Conservation (phyloP, 192 early-diverging fungal species). For the Gamsiella multidivaricata region DNA sequence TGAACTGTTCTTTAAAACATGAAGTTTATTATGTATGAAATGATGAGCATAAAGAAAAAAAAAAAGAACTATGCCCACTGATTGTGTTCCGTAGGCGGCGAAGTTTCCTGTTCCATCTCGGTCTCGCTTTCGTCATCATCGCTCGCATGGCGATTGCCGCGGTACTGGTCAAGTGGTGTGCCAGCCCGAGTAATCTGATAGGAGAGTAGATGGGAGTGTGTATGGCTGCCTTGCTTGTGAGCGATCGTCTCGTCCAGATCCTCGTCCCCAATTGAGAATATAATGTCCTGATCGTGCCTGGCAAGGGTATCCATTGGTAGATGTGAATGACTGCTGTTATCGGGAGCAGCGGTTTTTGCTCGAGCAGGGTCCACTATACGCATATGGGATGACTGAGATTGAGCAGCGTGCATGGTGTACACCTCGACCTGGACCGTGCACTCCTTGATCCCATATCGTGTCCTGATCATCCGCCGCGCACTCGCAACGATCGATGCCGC, state of each 20-base stretch:
- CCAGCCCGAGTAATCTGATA: conserved; percentile 19
- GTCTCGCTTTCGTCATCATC: conserved; percentile 39
- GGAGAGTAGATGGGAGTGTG: not conserved
- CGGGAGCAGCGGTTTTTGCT: not conserved
- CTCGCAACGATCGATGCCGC: conserved; percentile 55
- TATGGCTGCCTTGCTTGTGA: not conserved
- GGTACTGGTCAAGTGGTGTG: conserved; percentile 33
- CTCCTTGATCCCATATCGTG: conserved; percentile 61
- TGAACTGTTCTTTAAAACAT: too few species aligned
- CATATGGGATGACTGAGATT: not conserved
- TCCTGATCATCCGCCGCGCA: conserved; percentile 55
- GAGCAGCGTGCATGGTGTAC: conserved; percentile 13
- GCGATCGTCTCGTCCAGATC: conserved; percentile 4
- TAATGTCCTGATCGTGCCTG: conserved; percentile 41
- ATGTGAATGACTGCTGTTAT: not conserved
- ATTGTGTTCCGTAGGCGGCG: not conserved
- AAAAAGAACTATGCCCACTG: conserved; percentile 22
- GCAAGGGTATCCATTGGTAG: conserved; percentile 14
- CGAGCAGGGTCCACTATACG: not conserved
- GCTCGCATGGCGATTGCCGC: conserved; percentile 11
- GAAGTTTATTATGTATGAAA: not conserved
- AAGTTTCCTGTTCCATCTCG: conserved; percentile 43
- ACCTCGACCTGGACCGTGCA: conserved; percentile 65
- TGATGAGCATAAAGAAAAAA: conserved; percentile 4
- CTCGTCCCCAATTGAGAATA: conserved; percentile 49